phyloP scores from a whole-genome alignment of 2,329 filamentous ascomycete genomes.

The Aspergillus melleus region DNA sequence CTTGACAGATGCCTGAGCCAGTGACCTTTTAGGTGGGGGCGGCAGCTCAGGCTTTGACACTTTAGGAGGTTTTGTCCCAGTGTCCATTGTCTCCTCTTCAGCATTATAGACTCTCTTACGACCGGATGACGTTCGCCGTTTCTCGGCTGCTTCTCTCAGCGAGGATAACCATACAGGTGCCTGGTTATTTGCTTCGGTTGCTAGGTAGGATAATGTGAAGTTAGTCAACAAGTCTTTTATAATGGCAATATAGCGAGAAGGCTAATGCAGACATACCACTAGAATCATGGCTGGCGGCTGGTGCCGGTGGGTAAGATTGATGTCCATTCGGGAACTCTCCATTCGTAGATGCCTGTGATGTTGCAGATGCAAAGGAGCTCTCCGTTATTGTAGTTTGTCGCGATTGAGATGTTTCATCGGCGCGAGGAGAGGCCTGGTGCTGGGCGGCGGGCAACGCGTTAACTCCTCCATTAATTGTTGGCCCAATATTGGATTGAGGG shows the following conservation, averaged over 20 bases:
- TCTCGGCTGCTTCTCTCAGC: conserved; percentile 24
- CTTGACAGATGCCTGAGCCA: conserved; percentile 33
- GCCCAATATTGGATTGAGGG: background rate
- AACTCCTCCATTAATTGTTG: background rate
- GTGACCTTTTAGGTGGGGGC: conserved; percentile 22
- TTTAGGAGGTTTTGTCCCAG: conserved; percentile 27
- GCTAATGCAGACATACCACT: background rate
- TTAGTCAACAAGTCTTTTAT: background rate
- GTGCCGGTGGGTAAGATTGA: background rate
- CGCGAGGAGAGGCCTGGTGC: background rate
- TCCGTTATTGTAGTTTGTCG: background rate
- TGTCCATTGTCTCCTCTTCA: conserved; percentile 13
- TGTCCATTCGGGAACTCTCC: background rate
- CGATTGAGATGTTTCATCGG: background rate
- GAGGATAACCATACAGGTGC: conserved; percentile 20
- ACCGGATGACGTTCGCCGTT: conserved; percentile 21
- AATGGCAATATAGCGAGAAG: background rate
- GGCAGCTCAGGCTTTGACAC: conserved; percentile 18
- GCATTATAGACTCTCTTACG: conserved; percentile 33
- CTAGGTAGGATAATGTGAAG: conserved; percentile 6
- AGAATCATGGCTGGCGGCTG: background rate
- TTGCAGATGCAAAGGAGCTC: background rate
- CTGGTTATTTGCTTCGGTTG: conserved; percentile 7
- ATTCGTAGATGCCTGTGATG: background rate
- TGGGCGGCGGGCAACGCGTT: background rate